Base-by-base conservation (phyloP, 2,329 filamentous ascomycete species). In the Colletotrichum viniferum region DNA sequence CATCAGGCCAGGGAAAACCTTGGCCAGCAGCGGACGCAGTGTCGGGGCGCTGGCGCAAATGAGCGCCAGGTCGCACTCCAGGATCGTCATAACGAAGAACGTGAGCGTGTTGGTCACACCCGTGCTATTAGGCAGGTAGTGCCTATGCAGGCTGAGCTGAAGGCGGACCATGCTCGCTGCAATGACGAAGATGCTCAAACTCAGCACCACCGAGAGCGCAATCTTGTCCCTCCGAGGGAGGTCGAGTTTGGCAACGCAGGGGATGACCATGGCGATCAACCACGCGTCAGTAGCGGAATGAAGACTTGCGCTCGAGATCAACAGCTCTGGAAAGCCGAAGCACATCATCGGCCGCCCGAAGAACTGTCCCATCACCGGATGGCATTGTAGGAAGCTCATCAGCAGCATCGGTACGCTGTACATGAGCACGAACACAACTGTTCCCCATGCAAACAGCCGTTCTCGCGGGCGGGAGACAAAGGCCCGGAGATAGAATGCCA, bases 271-370 rank as follows among this genome's bases (percentile, higher is more conserved):
- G 3, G 81, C 67, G 64, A 89, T 82, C 12, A 90, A 83, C 78
- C 84, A 83, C 38, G 85, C 73, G 77, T 90, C 89, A 30, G 88
- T 83, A 4, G 81, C 81, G n/a, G 88, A 87, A 76, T 88, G 88
- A 62, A 89, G 83, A 2, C 80, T 83, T 2, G 87, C 85, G 38
- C 85, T 86, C 26, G 84, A 79, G 79, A 87, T 87, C 36, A 85
- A 83, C 16, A 88, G 82, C 28, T 84, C 83, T 60, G 83, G 84
- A 71, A 86, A 82, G 61, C 85, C 79, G 70, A 87, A 82, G 77
- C 87, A 88, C 16, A 61, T n/a, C 71, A 83, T 79, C 1, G 81
- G 81, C 3, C 69, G 72, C 34, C 85, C 84, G n/a, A 81, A 80
- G 74, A 84, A 83, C 63, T 83, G 79, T 10, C 83, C 83, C 14